A percentile compares a stretch with the other conserved stretches of the same genome.
These are phyloP conservation scores for Fistulifera solaris DNA, from an alignment of 108 stramenopile genomes.

Conservation along the genomic window DNA sequence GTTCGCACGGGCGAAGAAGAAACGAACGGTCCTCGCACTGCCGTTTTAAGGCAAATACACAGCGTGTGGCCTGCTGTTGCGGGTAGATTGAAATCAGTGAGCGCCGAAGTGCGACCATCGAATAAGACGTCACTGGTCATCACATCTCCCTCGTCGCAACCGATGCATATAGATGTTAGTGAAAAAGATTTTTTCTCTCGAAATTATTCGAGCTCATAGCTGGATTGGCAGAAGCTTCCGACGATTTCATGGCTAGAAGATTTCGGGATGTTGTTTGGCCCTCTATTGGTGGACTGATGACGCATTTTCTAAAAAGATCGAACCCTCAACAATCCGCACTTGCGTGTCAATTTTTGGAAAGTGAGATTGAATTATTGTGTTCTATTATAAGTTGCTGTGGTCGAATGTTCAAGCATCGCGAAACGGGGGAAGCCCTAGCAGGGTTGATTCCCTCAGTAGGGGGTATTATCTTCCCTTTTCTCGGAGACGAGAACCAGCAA, in stretches of 20 bases:
- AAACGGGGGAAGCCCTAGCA: not conserved
- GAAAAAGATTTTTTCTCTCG: not conserved
- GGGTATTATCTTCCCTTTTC: not conserved
- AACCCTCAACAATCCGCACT: no score
- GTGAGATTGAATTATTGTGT: not conserved
- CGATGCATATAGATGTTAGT: not conserved
- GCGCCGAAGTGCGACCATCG: not conserved
- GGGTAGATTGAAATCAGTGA: not conserved
- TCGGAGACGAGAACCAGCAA: not conserved
- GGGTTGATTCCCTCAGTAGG: not conserved
- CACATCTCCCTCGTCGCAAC: not conserved
- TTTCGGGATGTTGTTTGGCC: conserved; percentile 5
- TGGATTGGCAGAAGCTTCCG: not conserved
- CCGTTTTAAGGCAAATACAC: not conserved
- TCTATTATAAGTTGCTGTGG: not conserved
- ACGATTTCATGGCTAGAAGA: conserved; percentile 4
- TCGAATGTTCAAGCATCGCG: not conserved
- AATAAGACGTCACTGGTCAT: not conserved
- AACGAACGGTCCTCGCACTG: not conserved
- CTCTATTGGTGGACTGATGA: not conserved
- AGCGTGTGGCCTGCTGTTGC: not conserved
- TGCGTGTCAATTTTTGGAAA: not conserved
- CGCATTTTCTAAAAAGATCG: not conserved
- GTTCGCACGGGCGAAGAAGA: not conserved
- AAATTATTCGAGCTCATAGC: not conserved